Conservation (phyloP, 352 stramenopile genomes). For the Pseudoperonospora humuli region DNA sequence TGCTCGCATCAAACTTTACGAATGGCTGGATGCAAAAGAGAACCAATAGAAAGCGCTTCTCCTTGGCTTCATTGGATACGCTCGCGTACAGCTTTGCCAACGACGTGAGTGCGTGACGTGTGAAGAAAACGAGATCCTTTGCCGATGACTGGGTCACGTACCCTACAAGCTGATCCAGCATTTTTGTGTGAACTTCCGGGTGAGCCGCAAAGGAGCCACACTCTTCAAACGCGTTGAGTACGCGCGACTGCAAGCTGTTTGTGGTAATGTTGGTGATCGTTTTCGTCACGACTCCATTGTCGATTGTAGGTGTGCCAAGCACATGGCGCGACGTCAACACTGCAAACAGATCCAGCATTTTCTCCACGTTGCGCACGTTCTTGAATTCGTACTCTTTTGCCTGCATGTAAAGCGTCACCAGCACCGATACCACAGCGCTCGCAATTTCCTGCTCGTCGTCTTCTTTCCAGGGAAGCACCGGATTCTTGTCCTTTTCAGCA, state of each 20-base stretch:
- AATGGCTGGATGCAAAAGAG: conserved; percentile 67
- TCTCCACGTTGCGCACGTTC: conserved; percentile 45
- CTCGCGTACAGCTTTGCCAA: conserved; percentile 72
- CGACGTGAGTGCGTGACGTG: conserved; percentile 60
- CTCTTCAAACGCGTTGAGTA: conserved; percentile 81
- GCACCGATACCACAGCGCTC: conserved; percentile 59
- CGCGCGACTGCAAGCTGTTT: conserved; percentile 75
- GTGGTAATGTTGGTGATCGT: conserved; percentile 56
- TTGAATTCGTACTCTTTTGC: conserved; percentile 72
- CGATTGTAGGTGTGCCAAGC: conserved; percentile 22
- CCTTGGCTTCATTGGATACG: conserved; percentile 40
- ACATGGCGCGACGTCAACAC: conserved; percentile 62
- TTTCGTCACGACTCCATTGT: conserved; percentile 24
- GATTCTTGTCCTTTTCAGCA: conserved; percentile 13
- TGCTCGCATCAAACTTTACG: conserved; percentile 30
- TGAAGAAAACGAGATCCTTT: conserved; percentile 67
- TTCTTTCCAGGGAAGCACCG: conserved; percentile 33
- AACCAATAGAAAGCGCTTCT: conserved; percentile 50
- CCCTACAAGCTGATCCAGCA: conserved; percentile 57
- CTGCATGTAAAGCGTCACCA: conserved; percentile 73
- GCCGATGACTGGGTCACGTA: conserved; percentile 44
- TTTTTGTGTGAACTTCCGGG: conserved; percentile 51
- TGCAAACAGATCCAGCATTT: conserved; percentile 59
- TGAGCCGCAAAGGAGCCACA: conserved; percentile 61
- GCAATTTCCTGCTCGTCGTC: conserved; percentile 79